Evolutionary conservation across 2,329 filamentous ascomycete genomes (phyloP), one percentile per base, ranked within the genome.

Genomic region (Ceratocystis alfenasii): DNA sequence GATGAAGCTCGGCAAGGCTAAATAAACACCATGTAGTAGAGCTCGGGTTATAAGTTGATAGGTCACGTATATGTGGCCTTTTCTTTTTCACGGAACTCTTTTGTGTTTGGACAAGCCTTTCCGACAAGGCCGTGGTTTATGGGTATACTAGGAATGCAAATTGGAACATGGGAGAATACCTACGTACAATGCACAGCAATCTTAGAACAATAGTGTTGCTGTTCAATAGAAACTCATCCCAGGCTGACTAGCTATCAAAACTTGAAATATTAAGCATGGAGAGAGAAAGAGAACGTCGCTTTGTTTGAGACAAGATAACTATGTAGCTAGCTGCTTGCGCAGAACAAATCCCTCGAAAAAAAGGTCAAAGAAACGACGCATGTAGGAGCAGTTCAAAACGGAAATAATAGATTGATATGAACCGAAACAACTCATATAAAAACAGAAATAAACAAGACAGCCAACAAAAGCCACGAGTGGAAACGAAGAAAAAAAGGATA

Each of bases 401-500:
- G 33, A 65, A 64, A 30, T 36, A 59, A 28, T 44, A 65, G 36
- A 55, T 59, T 59, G 28, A 59, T 59, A 59, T 36, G 55, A 59
- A 59, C 55, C 28, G 55, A 41, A 65, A 41, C 3, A 62, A 65
- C 22, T 30, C 33, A 30, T 46, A 65, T 30, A 65, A 17, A 64
- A 57, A 62, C 22, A 66, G 44, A 30, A 63, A 66, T 60, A 61
- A 25, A 57, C 7, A 64, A 53, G 33, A 62, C 17, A 63, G 20
- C 48, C 48, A 66, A 30, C 63, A 55, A 53, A 48, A 50, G 61
- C 41, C 15, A 36, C 20, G 10, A 61, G 30, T 44, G 30, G 57
- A 44, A 50, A 17, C 12, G 22, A 55, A 45, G n/a, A 55, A 60
- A 68, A 65, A 55, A 67, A 55, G 60, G 57, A 65, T 41, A 62